Evolutionary conservation across 2,329 filamentous ascomycete species (phyloP).

Genomic region (Colletotrichum limetticola): DNA sequence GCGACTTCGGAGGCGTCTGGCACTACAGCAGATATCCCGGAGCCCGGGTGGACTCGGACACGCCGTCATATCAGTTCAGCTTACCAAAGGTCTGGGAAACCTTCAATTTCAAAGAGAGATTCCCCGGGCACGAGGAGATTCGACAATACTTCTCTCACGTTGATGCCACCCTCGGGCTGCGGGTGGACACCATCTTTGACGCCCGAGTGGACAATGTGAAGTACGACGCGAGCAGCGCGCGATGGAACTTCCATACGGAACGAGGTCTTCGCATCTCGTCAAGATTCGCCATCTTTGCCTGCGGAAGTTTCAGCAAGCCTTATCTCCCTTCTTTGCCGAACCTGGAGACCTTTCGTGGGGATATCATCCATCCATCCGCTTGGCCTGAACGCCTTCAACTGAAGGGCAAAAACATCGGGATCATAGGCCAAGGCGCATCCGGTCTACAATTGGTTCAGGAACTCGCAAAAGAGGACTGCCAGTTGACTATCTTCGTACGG

Average conservation of each 20-base stretch:
- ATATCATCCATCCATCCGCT: conserved; percentile 41
- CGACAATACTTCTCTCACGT: conserved; percentile 58
- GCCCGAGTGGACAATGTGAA: conserved; percentile 52
- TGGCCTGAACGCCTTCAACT: conserved; percentile 37
- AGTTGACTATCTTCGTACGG: too few relatives aligned
- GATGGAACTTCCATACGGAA: conserved; percentile 57
- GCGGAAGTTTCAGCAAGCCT: conserved; percentile 57
- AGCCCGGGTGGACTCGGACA: conserved; percentile 50
- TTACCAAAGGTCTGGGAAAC: conserved; percentile 51
- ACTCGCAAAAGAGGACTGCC: too few relatives aligned
- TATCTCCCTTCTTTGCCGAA: conserved; percentile 49
- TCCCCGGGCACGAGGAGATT: conserved; percentile 51
- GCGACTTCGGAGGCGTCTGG: conserved; percentile 11
- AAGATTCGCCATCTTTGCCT: conserved; percentile 56
- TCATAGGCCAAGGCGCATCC: too few relatives aligned
- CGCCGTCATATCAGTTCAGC: conserved; percentile 48
- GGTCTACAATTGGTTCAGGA: too few relatives aligned
- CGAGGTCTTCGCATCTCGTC: conserved; percentile 49
- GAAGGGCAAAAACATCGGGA: too few relatives aligned
- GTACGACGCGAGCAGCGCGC: conserved; percentile 46
- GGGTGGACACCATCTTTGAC: conserved; percentile 56
- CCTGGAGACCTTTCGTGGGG: conserved; percentile 43
- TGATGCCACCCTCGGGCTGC: conserved; percentile 53
- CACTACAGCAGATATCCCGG: conserved; percentile 48
- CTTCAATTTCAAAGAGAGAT: conserved; percentile 56